phyloP scores from a whole-genome alignment of 1,284 basidiomycete genomes.

The Pisolithus thermaeus region DNA sequence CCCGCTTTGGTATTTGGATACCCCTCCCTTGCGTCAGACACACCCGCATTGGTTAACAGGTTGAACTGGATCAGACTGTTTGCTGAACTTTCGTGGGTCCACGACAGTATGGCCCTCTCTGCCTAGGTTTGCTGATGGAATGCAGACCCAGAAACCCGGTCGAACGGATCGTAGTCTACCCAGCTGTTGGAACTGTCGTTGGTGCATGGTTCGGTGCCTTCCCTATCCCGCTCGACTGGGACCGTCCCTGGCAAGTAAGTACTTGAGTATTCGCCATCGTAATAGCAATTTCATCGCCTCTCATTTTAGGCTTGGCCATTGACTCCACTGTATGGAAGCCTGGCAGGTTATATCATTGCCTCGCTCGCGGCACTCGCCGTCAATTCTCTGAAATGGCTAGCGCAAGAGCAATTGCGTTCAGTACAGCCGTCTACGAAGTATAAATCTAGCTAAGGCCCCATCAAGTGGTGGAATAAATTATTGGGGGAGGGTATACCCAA shows the following conservation, averaged over 20 bases:
- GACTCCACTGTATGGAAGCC: conserved; percentile 62
- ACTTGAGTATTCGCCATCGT: not conserved
- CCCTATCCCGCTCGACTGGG: conserved; percentile 90
- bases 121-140: conserved; percentile 3
- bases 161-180: conserved; percentile 78
- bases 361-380: conserved; percentile 52
- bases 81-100: conserved; percentile 69
- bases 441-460: conserved; percentile 14
- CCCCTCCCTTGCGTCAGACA: conserved; percentile 44
- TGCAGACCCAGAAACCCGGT: conserved; percentile 56
- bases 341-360: conserved; percentile 63
- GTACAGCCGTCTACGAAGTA: conserved; percentile 8
- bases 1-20: conserved; percentile 68
- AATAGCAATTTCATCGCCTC: not conserved
- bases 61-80: conserved; percentile 74
- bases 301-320: conserved; percentile 71
- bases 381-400: conserved; percentile 41
- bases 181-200: conserved; percentile 63
- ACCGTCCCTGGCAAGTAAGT: conserved; percentile 89
- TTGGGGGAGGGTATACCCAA: not conserved
- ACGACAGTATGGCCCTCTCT: not conserved
- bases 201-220: conserved; percentile 79
- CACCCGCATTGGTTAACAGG: conserved; percentile 39
- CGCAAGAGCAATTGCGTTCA: conserved; percentile 29
- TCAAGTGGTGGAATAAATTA: not conserved